Evolutionary conservation across 331 rosid species (phyloP).

Genomic region (Rhamnella rubrinervis): DNA sequence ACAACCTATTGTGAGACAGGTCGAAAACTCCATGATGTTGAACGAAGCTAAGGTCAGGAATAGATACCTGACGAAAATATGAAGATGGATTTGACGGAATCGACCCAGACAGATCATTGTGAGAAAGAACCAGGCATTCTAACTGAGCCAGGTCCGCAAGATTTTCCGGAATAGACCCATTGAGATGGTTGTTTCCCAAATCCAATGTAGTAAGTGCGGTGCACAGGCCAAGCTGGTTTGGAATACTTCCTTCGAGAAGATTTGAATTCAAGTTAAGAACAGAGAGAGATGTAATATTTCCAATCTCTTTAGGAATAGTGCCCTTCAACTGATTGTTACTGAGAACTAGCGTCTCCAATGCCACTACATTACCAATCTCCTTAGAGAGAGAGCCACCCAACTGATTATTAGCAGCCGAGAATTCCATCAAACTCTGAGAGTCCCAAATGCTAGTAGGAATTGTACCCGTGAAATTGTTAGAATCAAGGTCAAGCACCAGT

Average conservation of each 20-base stretch:
- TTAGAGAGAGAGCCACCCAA: conserved; percentile 62
- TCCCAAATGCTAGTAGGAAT: conserved; percentile 69
- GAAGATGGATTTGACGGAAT: conserved; percentile 65
- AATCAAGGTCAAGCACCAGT: conserved; percentile 74
- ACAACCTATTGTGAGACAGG: conserved; percentile 74
- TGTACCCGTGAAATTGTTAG: conserved; percentile 75
- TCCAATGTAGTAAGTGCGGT: conserved; percentile 69
- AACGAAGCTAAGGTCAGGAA: conserved; percentile 86
- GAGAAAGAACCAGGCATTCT: conserved; percentile 87
- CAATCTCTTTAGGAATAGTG: conserved; percentile 68
- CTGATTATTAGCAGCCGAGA: conserved; percentile 82
- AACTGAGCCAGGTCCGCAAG: conserved; percentile 58
- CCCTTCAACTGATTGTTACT: conserved; percentile 71
- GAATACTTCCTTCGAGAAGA: conserved; percentile 72
- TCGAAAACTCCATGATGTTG: conserved; percentile 93
- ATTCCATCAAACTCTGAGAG: conserved; percentile 60
- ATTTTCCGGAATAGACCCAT: conserved; percentile 67
- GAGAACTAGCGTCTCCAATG: conserved; percentile 69
- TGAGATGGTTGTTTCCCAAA: conserved; percentile 73
- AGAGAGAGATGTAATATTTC: conserved; percentile 60
- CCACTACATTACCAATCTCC: conserved; percentile 68
- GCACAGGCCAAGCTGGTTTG: conserved; percentile 65
- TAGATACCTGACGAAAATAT: conserved; percentile 59
- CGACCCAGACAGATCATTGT: conserved; percentile 74
- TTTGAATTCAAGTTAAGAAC: conserved; percentile 79